Evolutionary conservation across 2,329 filamentous ascomycete species (phyloP), one percentile per base, ranked within the genome.

Genomic region (Colletotrichum echinochloae): DNA sequence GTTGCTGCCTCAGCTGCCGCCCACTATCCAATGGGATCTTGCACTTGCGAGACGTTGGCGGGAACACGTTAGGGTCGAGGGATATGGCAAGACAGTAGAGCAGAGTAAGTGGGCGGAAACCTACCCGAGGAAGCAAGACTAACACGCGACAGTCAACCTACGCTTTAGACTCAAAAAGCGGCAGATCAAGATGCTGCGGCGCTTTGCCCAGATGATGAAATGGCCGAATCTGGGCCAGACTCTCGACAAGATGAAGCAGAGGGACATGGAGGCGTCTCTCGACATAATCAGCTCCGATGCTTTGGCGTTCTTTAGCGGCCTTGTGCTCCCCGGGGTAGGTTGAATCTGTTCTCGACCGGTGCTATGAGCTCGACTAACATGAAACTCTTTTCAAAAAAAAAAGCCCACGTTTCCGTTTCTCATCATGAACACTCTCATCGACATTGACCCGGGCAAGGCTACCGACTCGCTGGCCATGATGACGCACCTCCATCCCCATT

Each of bases 381-480:
- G n/a, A n/a, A n/a, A n/a, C n/a, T n/a, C n/a, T n/a, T n/a, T 57
- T 41, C 6, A 9, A 54, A 39, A 87, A 85, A 5, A 12, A 56
- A 41, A 87, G 85, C 81, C 85, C 5, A 90, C 88, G 0, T 88
- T 93, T 55, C 91, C 92, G 3, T 94, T 92, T 80, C 86, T 94
- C 46, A 89, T 93, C 55, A 94, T 94, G 91, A 94, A 94, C 77
- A 88, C 91, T 5, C 84, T 94, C 52, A 90, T 94, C 73, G 92
- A 94, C 77, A 88, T 92, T 74, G 92, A 94, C 75, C 89, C 89
- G 2, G 91, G 93, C 76, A 86, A 86, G 5, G 89, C 89, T 3
- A 89, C 88, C 6, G 88, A 91, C 72, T 83, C 89, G 9, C 86
- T 94, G 20, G 89, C 90, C 14, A 85, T 91, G 41, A 85, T 94